Evolutionary conservation across 1,139 yeast genomes (phyloP).

Genomic region (Yarrowia galli): DNA sequence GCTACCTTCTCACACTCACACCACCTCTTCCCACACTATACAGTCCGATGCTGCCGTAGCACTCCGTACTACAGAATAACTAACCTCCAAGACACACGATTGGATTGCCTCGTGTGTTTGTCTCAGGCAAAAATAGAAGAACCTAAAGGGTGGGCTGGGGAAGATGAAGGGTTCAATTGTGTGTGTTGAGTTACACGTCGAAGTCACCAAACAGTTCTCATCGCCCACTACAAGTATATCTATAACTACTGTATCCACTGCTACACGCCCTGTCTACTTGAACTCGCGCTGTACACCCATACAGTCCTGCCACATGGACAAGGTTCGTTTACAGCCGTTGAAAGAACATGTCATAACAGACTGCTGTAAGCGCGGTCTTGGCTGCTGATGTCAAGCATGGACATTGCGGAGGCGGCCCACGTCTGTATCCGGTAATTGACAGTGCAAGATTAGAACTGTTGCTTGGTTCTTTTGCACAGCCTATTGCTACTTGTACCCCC

Average conservation of each 20-base stretch:
- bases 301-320: neutral
- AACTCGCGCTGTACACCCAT: too few relatives aligned
- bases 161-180: too few relatives aligned
- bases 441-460: neutral
- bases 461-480: too few relatives aligned
- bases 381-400: conserved; percentile 14
- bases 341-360: conserved; percentile 33
- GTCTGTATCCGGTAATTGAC: neutral
- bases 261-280: too few relatives aligned
- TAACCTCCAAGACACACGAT: conserved; percentile 8
- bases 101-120: conserved; percentile 22
- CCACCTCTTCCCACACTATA: neutral
- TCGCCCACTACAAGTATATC: too few relatives aligned
- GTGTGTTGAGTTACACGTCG: too few relatives aligned
- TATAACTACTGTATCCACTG: too few relatives aligned
- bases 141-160: neutral
- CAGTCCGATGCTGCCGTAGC: conserved; percentile 8
- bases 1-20: neutral
- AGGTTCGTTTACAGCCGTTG: conserved; percentile 31
- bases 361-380: conserved; percentile 28
- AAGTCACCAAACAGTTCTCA: too few relatives aligned
- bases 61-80: neutral
- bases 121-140: conserved; percentile 26
- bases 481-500: too few relatives aligned
- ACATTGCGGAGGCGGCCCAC: conserved; percentile 16